These are phyloP conservation scores for Meira miltonrushii DNA, from an alignment of 1,284 basidiomycete species.

Conservation along the genomic window DNA sequence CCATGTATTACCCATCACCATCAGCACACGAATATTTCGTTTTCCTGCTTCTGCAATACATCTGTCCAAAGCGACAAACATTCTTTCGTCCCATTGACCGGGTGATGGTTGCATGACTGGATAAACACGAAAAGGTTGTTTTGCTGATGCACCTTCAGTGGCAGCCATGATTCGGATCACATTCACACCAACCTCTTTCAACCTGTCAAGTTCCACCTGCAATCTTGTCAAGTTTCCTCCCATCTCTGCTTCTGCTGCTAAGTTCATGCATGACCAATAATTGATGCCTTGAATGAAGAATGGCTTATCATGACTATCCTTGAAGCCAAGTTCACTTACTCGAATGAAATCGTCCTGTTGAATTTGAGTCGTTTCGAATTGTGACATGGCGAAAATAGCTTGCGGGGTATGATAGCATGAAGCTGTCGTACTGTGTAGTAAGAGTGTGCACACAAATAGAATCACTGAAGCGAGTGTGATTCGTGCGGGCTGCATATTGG, in stretches of 20 bases:
- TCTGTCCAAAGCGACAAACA: conserved; percentile 29
- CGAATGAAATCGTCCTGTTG: not conserved
- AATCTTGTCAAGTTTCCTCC: conserved; percentile 25
- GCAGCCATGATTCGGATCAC: conserved; percentile 35
- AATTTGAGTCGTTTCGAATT: not conserved
- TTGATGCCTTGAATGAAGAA: conserved; percentile 14
- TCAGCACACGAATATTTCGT: conserved; percentile 28
- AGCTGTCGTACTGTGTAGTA: too few relatives aligned
- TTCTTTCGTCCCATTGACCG: conserved; percentile 22
- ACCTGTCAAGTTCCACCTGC: conserved; percentile 27
- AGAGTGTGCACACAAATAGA: too few relatives aligned
- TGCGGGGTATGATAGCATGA: too few relatives aligned
- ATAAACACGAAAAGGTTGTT: conserved; percentile 19
- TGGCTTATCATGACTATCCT: not conserved
- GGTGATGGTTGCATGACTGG: conserved; percentile 18
- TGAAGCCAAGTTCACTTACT: not conserved
- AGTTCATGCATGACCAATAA: conserved; percentile 31
- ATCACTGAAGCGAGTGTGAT: too few relatives aligned
- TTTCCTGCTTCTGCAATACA: conserved; percentile 27
- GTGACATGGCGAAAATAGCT: too few relatives aligned
- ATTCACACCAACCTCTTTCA: conserved; percentile 27
- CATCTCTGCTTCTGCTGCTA: conserved; percentile 22
- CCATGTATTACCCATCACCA: conserved; percentile 27
- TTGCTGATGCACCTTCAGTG: conserved; percentile 13
- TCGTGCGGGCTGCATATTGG: too few relatives aligned